Evolutionary conservation across 371 early-diverging fungal species (phyloP).

Genomic region (Mucor ambiguus): DNA sequence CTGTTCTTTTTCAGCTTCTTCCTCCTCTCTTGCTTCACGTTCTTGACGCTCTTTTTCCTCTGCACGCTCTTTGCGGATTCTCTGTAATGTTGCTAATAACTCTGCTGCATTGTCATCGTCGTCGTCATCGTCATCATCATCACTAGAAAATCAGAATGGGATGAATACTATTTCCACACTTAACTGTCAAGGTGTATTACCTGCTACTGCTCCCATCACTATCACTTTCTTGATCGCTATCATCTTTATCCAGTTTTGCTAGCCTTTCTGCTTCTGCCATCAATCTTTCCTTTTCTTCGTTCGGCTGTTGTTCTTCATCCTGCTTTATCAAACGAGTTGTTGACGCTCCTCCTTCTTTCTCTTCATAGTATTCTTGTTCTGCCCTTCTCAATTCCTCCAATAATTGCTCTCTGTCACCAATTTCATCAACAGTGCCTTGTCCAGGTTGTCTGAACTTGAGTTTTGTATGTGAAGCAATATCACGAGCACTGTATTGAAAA

Average conservation of each 20-base stretch:
- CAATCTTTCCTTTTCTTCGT: conserved; percentile 33
- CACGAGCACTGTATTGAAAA: conserved; percentile 74
- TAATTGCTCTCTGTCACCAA: conserved; percentile 62
- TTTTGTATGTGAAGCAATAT: conserved; percentile 85
- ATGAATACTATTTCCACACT: neutral
- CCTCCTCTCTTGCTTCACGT: conserved; percentile 61
- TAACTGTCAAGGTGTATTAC: neutral
- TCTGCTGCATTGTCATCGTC: conserved; percentile 95
- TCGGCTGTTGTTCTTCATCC: conserved; percentile 34
- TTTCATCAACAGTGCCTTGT: conserved; percentile 74
- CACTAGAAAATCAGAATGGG: neutral
- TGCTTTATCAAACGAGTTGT: conserved; percentile 25
- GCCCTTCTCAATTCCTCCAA: conserved; percentile 70
- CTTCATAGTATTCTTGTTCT: conserved; percentile 67
- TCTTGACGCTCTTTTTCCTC: conserved; percentile 89
- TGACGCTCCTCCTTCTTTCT: conserved; percentile 36
- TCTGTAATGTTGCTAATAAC: conserved; percentile 89
- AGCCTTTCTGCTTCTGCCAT: conserved; percentile 46
- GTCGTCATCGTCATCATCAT: conserved; percentile 63
- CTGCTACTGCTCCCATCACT: conserved; percentile 39
- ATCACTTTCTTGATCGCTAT: conserved; percentile 62
- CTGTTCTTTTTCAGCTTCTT: conserved; percentile 56
- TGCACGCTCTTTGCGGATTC: conserved; percentile 92
- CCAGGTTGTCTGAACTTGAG: conserved; percentile 88
- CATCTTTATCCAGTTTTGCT: conserved; percentile 66